These are phyloP conservation scores for Calonectria montana DNA, from an alignment of 2,329 filamentous ascomycete species.

Conservation along the genomic window DNA sequence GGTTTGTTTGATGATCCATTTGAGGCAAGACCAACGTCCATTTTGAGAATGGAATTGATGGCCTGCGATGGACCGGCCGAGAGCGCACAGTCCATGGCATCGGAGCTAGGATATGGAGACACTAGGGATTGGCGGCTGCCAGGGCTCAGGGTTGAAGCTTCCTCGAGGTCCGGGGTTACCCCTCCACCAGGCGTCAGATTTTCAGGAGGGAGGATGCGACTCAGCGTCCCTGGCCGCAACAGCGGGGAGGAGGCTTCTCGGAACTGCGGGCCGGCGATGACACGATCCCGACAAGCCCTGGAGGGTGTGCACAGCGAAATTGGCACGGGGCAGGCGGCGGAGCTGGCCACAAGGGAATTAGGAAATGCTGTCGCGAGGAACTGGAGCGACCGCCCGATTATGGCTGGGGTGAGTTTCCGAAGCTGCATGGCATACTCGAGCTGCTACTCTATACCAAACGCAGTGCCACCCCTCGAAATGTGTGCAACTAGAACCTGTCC, in stretches of 20 bases:
- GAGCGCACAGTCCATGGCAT: conserved; percentile 16
- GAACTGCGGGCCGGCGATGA: conserved; percentile 30
- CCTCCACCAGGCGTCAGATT: background rate
- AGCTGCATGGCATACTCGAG: background rate
- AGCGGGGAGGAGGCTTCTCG: conserved; percentile 22
- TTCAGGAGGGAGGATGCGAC: conserved; percentile 9
- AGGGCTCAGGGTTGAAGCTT: conserved; percentile 10
- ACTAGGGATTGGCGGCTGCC: conserved; percentile 13
- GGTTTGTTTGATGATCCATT: background rate
- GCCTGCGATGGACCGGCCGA: background rate
- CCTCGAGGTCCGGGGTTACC: conserved; percentile 15
- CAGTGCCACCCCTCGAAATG: background rate
- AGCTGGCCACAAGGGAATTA: conserved; percentile 10
- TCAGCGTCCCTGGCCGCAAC: background rate
- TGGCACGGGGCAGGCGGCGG: conserved; percentile 31
- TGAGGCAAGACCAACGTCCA: conserved; percentile 2
- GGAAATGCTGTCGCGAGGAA: conserved; percentile 20
- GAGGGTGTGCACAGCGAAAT: conserved; percentile 32
- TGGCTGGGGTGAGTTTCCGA: background rate
- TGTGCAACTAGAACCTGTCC: background rate
- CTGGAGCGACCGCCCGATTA: background rate
- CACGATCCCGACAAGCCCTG: conserved; percentile 14
- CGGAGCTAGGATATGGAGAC: conserved; percentile 1
- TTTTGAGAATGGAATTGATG: background rate
- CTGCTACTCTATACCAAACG: background rate